A percentile compares a stretch with the other conserved stretches of the same genome.
Evolutionary conservation across 164 flowering plant species (phyloP).

Genomic region (Protea cynaroides): DNA sequence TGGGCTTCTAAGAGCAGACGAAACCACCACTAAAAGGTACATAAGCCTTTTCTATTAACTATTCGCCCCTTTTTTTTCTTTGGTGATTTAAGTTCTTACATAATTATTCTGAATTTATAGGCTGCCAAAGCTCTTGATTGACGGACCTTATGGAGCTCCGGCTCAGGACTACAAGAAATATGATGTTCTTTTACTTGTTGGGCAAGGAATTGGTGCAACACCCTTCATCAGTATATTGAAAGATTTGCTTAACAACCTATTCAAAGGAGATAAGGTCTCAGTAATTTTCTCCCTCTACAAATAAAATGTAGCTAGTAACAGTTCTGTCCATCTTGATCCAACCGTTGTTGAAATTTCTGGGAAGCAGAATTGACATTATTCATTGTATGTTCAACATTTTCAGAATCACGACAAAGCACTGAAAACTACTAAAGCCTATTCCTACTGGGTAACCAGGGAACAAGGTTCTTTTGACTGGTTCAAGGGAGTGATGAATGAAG

Average conservation of each 20-base stretch:
- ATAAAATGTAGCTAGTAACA: no score
- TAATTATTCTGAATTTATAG: constrained; percentile 28
- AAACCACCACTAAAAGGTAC: constrained; percentile 70
- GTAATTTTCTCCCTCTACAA: constrained; percentile 26
- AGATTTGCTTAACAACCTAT: constrained; percentile 81
- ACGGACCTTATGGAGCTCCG: constrained; percentile 97
- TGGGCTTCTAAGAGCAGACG: constrained; percentile 93
- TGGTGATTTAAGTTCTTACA: background rate
- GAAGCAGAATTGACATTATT: constrained; percentile 14
- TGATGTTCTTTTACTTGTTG: constrained; percentile 83
- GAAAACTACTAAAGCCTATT: constrained; percentile 93
- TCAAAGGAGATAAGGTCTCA: constrained; percentile 77
- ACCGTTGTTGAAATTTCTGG: background rate
- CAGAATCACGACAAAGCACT: constrained; percentile 47
- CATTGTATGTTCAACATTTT: constrained; percentile 33
- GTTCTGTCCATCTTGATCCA: no score
- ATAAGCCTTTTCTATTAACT: background rate
- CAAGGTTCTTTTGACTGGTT: constrained; percentile 99
- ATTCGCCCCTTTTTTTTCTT: background rate
- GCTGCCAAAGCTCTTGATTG: constrained; percentile 83
- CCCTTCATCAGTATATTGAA: constrained; percentile 93
- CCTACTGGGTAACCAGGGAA: constrained; percentile 98
- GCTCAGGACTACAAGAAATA: constrained; percentile 89
- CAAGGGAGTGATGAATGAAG: constrained; percentile 98
- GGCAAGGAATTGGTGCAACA: constrained; percentile 96